Conservation (phyloP, 306 rosid species). For the Potentilla sterilis region DNA sequence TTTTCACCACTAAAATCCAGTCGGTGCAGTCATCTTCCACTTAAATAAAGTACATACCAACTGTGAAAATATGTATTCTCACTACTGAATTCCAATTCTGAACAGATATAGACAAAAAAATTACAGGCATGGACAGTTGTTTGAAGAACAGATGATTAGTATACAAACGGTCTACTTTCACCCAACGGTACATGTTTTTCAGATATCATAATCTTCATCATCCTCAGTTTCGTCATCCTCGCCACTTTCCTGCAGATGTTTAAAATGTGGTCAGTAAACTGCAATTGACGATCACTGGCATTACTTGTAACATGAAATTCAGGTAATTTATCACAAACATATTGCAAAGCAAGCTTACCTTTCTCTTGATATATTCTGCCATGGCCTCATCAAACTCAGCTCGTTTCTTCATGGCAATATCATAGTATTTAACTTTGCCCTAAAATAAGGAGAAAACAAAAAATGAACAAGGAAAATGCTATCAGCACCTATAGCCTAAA, state of each 20-base stretch:
- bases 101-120: constrained; percentile 29
- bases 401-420: constrained; percentile 82
- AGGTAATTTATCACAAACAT: constrained; percentile 14
- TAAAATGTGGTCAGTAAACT: constrained; percentile 2
- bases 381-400: constrained; percentile 80
- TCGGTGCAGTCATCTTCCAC: background rate
- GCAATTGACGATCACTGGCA: background rate
- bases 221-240: constrained; percentile 58
- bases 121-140: constrained; percentile 24
- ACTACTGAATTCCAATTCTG: constrained; percentile 26
- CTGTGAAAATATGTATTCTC: constrained; percentile 24
- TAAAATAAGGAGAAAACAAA: constrained; percentile 35
- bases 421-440: constrained; percentile 95
- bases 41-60: background rate
- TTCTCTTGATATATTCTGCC: constrained; percentile 64
- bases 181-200: constrained; percentile 18
- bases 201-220: constrained; percentile 32
- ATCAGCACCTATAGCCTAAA: background rate
- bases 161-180: constrained; percentile 38
- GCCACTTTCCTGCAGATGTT: constrained; percentile 64
- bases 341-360: constrained; percentile 42
- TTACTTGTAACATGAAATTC: constrained; percentile 2
- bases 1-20: background rate
- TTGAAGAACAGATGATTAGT: constrained; percentile 28
- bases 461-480: background rate